Conservation (phyloP, 2,329 filamentous ascomycete genomes). For the Fusarium coffeatum region DNA sequence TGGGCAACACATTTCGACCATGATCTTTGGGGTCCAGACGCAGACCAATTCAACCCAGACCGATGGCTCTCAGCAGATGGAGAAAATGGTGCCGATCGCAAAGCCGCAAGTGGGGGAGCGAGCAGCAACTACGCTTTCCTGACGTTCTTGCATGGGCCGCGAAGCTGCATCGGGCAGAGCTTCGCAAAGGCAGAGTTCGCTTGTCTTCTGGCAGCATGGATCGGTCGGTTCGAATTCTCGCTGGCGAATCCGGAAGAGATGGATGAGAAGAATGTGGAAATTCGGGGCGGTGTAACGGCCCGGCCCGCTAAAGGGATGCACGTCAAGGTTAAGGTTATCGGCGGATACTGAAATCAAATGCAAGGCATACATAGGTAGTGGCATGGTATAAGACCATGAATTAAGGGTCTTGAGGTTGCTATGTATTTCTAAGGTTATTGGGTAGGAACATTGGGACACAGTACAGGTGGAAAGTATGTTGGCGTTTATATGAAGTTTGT, state of each 20-base stretch:
- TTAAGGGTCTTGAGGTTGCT: neutral
- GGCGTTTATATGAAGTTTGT: neutral
- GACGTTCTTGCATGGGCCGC: constrained; percentile 87
- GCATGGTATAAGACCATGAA: neutral
- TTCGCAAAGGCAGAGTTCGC: constrained; percentile 90
- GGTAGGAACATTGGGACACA: neutral
- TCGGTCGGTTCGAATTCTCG: constrained; percentile 78
- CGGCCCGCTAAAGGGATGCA: constrained; percentile 78
- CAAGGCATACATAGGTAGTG: neutral
- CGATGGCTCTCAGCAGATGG: constrained; percentile 71
- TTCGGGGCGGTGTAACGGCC: constrained; percentile 77
- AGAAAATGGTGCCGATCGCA: constrained; percentile 51
- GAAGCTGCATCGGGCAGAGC: constrained; percentile 83
- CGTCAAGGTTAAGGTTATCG: constrained; percentile 73
- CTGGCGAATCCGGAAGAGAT: constrained; percentile 68
- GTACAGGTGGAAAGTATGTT: neutral
- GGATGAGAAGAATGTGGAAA: constrained; percentile 73
- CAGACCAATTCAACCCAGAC: constrained; percentile 80
- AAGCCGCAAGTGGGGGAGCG: constrained; percentile 74
- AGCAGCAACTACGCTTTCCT: constrained; percentile 80
- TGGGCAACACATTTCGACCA: constrained; percentile 77
- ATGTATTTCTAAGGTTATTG: neutral
- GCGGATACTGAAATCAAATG: constrained; percentile 63
- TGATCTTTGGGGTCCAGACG: constrained; percentile 81
- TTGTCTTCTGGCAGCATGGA: constrained; percentile 79